Conservation (phyloP, 2,329 filamentous ascomycete species). For the Xylaria polymorpha region DNA sequence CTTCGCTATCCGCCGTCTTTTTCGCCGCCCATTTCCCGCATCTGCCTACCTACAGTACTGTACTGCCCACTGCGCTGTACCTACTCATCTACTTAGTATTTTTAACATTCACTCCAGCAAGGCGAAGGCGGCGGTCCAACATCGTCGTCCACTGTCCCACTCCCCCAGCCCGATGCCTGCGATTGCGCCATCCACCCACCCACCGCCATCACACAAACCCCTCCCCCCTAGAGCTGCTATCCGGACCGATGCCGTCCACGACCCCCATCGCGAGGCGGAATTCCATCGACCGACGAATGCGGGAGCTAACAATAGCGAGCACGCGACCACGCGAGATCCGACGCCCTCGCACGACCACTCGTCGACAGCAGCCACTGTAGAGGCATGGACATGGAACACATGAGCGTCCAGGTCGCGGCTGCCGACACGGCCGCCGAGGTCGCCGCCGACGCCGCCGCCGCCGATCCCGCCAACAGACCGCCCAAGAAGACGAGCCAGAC, state of each 20-base stretch:
- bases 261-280: conserved; percentile 36
- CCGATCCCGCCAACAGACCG: conserved; percentile 50
- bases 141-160: conserved; percentile 10
- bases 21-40: conserved; percentile 3
- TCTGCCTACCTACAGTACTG: not conserved
- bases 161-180: conserved; percentile 24
- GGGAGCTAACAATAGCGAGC: conserved; percentile 35
- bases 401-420: conserved; percentile 51
- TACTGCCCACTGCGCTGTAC: too few relatives aligned
- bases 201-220: conserved; percentile 14
- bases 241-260: conserved; percentile 38
- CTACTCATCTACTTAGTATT: not conserved
- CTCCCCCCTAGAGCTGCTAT: conserved; percentile 12
- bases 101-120: conserved; percentile 1
- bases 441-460: conserved; percentile 49
- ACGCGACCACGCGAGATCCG: conserved; percentile 29
- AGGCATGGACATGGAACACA: conserved; percentile 52
- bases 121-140: conserved; percentile 19
- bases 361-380: not conserved
- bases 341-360: not conserved
- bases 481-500: conserved; percentile 55
- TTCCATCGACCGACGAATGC: conserved; percentile 35
- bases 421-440: conserved; percentile 52
- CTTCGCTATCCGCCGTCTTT: conserved; percentile 15
- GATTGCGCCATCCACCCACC: conserved; percentile 33